Evolutionary conservation across 2,329 filamentous ascomycete genomes (phyloP), one percentile per base, ranked within the genome.

Genomic region (Clathrospora elynae): DNA sequence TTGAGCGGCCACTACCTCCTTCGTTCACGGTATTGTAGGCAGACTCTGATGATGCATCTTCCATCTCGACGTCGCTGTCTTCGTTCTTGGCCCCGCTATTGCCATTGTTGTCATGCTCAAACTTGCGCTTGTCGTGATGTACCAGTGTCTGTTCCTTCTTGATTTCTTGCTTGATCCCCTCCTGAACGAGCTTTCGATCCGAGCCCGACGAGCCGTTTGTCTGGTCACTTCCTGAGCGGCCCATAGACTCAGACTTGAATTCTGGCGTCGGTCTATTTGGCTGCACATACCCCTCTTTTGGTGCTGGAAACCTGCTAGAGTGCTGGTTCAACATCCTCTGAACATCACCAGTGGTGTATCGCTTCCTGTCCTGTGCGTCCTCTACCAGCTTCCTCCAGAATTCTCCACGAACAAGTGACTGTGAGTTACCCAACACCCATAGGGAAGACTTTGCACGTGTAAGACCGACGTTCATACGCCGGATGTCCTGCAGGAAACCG

Each of bases 381-480:
- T 87, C 80, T 38, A 99, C 89, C 29, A 99, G 78, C 52, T 85
- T 86, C 50, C 81, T 84, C 93, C 95, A 99, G 71, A 90, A 96
- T 63, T 93, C 83, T 47, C 93, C 93, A 64, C 95, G 87, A 16
- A 86, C 77, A 37, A 99, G 78, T 22, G 91, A 90, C 43, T 86
- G 80, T 0, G 93, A 93, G 70, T 97, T 95, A 55, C 93, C 93
- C 17, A 99, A 79, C 44, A 99, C 92, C 88, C 92, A 99, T 7
- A 99, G 79, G 22, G 92, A 96, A 7, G 89, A 96, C 71, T 96
- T 96, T 4, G 93, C 95, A 77, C 93, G 87, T 14, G 93, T 99
- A 47, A 99, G 78, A 74, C 93, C 93, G 62, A 99, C 93, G 71
- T 99, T 99, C 95, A 99, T 97, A 78, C 93, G 92, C 46, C 93